A percentile compares a stretch with the other conserved stretches of the same genome.
These are phyloP conservation scores for Coccomyxa sp. DNA, from an alignment of 139 green algal genomes.

Conservation along the genomic window DNA sequence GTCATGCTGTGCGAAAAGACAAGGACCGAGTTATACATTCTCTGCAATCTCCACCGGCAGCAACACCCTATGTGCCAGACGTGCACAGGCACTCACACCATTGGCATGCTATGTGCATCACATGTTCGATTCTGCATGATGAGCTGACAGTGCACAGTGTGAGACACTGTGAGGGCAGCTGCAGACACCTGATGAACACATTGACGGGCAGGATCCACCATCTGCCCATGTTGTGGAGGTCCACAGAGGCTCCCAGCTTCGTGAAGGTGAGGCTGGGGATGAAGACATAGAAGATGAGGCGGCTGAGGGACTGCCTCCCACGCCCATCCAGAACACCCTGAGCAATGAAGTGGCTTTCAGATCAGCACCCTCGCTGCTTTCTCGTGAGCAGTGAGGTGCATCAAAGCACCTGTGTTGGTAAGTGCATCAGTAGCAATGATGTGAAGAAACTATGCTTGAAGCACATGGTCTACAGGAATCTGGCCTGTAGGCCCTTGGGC, in stretches of 20 bases:
- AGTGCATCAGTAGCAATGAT: no score
- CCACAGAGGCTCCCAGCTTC: slow-evolving; percentile 24
- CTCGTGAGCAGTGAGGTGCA: background rate
- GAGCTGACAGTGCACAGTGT: no score
- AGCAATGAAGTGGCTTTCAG: background rate
- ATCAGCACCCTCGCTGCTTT: background rate
- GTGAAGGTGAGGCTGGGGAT: slow-evolving; percentile 30
- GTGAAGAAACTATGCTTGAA: no score
- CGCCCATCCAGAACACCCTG: slow-evolving; percentile 24
- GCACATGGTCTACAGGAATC: background rate
- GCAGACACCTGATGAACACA: slow-evolving; percentile 21
- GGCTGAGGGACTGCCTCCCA: slow-evolving; percentile 15
- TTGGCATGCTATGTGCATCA: no score
- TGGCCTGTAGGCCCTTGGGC: background rate
- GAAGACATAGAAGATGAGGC: slow-evolving; percentile 31
- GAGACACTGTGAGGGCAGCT: no score
- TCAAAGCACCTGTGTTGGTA: background rate
- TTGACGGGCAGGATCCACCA: slow-evolving; percentile 33
- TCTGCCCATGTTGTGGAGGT: slow-evolving; percentile 6
- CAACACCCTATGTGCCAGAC: no score
- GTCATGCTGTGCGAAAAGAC: slow-evolving; percentile 7
- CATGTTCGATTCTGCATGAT: no score
- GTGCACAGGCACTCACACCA: no score
- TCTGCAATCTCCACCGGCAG: background rate
- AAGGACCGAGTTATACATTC: background rate